Evolutionary conservation across 1,139 yeast genomes (phyloP).

Genomic region (Diutina sp.): DNA sequence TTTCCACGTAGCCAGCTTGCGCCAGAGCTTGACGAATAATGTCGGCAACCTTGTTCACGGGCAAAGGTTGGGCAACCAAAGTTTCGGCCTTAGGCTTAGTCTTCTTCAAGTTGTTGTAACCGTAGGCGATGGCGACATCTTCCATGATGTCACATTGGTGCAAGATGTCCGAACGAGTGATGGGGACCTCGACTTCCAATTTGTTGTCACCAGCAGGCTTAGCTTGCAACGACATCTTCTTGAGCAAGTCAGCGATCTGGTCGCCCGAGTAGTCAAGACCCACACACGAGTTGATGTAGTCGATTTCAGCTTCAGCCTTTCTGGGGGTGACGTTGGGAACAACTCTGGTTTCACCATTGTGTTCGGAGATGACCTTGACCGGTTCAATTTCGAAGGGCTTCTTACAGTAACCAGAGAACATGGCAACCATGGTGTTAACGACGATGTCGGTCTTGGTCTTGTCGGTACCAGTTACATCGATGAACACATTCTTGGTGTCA

Average conservation of each 20-base stretch:
- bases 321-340: slow-evolving; percentile 67
- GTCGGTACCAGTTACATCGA: slow-evolving; percentile 94
- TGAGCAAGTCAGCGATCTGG: slow-evolving; percentile 56
- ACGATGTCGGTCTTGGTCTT: slow-evolving; percentile 17
- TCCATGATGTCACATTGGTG: slow-evolving; percentile 99
- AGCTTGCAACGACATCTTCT: slow-evolving; percentile 74
- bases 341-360: slow-evolving; percentile 64
- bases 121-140: slow-evolving; percentile 95
- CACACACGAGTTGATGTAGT: slow-evolving; percentile 83
- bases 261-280: slow-evolving; percentile 64
- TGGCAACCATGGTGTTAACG: slow-evolving; percentile 79
- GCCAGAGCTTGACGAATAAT: slow-evolving; percentile 85
- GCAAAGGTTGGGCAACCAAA: slow-evolving; percentile 77
- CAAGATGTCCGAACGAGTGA: slow-evolving; percentile 88
- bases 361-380: slow-evolving; percentile 70
- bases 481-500: slow-evolving; percentile 76
- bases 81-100: slow-evolving; percentile 74
- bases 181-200: slow-evolving; percentile 69
- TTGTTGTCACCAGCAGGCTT: slow-evolving; percentile 37
- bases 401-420: slow-evolving; percentile 82
- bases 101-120: slow-evolving; percentile 77
- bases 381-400: slow-evolving; percentile 82
- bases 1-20: slow-evolving; percentile 94
- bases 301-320: slow-evolving; percentile 59
- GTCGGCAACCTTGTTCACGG: slow-evolving; percentile 83